A percentile compares a stretch with the other conserved stretches of the same genome.
Evolutionary conservation across 2,329 filamentous ascomycete genomes (phyloP).

Genomic region (Talaromyces sp.): DNA sequence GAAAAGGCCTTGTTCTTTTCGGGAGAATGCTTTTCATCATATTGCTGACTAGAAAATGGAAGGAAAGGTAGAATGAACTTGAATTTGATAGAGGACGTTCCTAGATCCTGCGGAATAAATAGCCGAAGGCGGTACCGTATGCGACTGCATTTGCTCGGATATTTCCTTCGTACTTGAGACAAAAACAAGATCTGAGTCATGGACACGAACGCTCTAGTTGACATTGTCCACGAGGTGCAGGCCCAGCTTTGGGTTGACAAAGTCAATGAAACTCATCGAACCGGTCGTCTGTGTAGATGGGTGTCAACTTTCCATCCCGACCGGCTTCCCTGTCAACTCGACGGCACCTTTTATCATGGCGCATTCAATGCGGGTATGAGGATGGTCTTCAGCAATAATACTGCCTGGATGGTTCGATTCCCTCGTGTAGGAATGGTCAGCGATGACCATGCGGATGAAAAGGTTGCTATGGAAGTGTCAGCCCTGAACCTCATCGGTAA

Average conservation of each 20-base stretch:
- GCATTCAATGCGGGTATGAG: slow-evolving; percentile 34
- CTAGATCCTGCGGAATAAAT: no score
- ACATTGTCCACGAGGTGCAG: background rate
- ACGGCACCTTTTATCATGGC: slow-evolving; percentile 32
- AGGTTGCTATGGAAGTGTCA: slow-evolving; percentile 8
- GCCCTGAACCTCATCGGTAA: background rate
- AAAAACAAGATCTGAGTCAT: background rate
- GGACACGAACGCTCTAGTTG: slow-evolving; percentile 2
- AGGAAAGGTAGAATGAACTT: no score
- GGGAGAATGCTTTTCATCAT: slow-evolving; percentile 16
- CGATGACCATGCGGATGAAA: slow-evolving; percentile 26
- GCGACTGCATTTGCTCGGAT: no score
- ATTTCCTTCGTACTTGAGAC: no score
- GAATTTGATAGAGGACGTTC: no score
- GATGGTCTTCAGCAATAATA: slow-evolving; percentile 31
- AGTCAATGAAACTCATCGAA: slow-evolving; percentile 1
- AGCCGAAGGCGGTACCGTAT: no score
- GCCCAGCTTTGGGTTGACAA: slow-evolving; percentile 8
- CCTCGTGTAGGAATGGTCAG: slow-evolving; percentile 29
- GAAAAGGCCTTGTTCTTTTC: slow-evolving; percentile 28
- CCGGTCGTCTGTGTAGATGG: slow-evolving; percentile 22
- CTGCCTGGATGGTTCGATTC: slow-evolving; percentile 32
- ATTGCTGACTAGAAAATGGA: no score
- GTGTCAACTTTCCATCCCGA: slow-evolving; percentile 35
- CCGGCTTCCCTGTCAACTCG: slow-evolving; percentile 32